Percentiles rank a stretch among this genome's conserved stretches.
Evolutionary conservation across 257 asterid species (phyloP).

Genomic region (Solanum commersonii): DNA sequence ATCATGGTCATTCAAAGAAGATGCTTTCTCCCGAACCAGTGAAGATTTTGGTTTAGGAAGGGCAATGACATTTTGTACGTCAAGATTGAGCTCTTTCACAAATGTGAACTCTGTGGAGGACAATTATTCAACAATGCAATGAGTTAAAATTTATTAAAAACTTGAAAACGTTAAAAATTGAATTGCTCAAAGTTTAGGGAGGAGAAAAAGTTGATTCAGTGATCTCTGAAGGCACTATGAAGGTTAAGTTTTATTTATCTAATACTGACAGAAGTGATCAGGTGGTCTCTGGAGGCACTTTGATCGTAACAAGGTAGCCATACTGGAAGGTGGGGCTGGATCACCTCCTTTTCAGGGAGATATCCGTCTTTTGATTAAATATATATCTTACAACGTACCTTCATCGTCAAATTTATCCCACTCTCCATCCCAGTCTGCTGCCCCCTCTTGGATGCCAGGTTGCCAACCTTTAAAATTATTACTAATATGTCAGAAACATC

Average conservation of each 20-base stretch:
- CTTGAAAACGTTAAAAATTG: background rate
- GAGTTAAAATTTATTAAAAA: background rate
- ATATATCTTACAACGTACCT: constrained; percentile 34
- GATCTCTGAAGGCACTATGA: background rate
- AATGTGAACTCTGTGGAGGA: constrained; percentile 50
- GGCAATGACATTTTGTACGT: constrained; percentile 73
- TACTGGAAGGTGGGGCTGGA: background rate
- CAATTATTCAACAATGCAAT: background rate
- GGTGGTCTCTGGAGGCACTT: background rate
- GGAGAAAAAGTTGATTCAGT: background rate
- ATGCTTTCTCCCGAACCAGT: constrained; percentile 47
- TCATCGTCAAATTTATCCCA: constrained; percentile 96
- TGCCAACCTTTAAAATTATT: constrained; percentile 74
- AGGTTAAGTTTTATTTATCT: background rate
- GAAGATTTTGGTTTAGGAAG: constrained; percentile 68
- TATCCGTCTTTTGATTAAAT: background rate
- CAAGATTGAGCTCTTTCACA: constrained; percentile 88
- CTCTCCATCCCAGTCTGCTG: constrained; percentile 96
- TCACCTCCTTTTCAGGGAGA: background rate
- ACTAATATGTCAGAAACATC: background rate
- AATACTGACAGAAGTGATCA: background rate
- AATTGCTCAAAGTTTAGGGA: background rate
- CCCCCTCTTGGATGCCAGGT: constrained; percentile 76
- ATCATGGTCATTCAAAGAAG: constrained; percentile 19
- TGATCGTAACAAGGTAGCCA: background rate